Percentiles rank a stretch among this genome's conserved stretches.
Evolutionary conservation across 2,329 filamentous ascomycete species (phyloP).

Genomic region (Cordyceps fumosorosea): DNA sequence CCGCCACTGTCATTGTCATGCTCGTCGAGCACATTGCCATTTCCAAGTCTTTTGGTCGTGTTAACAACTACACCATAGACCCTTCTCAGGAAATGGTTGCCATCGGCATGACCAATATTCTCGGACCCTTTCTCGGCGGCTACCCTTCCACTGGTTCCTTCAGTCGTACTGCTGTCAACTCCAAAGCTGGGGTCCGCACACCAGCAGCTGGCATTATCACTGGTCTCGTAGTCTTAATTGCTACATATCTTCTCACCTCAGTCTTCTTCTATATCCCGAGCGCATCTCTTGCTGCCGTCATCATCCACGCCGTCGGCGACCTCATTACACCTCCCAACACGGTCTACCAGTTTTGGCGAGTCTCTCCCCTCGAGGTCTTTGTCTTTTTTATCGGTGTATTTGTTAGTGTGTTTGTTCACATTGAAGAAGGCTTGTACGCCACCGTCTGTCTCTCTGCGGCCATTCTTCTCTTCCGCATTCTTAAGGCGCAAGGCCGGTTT

Average conservation of each 20-base stretch:
- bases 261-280: conserved; percentile 88
- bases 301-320: conserved; percentile 86
- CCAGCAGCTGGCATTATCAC: conserved; percentile 83
- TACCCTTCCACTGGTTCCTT: conserved; percentile 89
- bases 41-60: conserved; percentile 71
- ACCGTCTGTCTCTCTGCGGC: conserved; percentile 66
- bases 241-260: conserved; percentile 73
- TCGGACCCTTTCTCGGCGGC: conserved; percentile 71
- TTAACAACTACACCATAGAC: conserved; percentile 77
- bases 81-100: conserved; percentile 75
- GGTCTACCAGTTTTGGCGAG: conserved; percentile 82
- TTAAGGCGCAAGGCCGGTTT: conserved; percentile 72
- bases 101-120: conserved; percentile 67
- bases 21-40: conserved; percentile 79
- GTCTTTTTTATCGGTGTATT: conserved; percentile 84
- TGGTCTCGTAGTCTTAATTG: conserved; percentile 71
- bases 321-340: conserved; percentile 77
- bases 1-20: conserved; percentile 69
- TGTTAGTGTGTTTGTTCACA: conserved; percentile 72
- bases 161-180: conserved; percentile 85
- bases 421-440: conserved; percentile 82
- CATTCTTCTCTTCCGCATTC: conserved; percentile 68
- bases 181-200: conserved; percentile 85
- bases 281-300: conserved; percentile 69
- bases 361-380: conserved; percentile 72